Evolutionary conservation across 495 filamentous ascomycete genomes (phyloP).

Genomic region (Trichoderma virens): DNA sequence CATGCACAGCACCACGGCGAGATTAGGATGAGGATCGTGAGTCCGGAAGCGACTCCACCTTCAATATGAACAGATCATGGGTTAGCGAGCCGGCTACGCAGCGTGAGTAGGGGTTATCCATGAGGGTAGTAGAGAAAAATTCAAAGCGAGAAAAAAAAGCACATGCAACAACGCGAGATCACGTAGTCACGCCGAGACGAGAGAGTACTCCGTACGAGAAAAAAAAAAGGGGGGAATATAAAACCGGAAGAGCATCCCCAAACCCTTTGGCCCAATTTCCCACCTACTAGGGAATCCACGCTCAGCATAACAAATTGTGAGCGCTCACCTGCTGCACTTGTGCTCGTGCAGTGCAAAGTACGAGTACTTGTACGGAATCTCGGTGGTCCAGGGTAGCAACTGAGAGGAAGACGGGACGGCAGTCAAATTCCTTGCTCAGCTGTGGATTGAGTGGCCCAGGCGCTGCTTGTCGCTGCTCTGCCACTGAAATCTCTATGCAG

Average conservation of each 20-base stretch:
- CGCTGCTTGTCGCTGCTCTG: neutral
- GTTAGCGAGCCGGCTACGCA: neutral
- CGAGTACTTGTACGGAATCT: no score
- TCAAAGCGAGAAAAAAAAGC: neutral
- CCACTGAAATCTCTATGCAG: neutral
- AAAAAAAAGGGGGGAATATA: constrained; percentile 4
- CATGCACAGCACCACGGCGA: constrained; percentile 8
- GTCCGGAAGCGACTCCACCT: constrained; percentile 1
- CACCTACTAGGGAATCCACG: neutral
- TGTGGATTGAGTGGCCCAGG: neutral
- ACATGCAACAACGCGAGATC: neutral
- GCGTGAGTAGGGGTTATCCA: neutral
- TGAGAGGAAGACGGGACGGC: no score
- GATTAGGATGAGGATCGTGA: constrained; percentile 8
- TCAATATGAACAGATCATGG: neutral
- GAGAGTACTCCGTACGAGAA: neutral
- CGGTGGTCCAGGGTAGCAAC: no score
- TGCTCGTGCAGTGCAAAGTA: no score
- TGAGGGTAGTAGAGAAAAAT: neutral
- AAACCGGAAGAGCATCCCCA: neutral
- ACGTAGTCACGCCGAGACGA: neutral
- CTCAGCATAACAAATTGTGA: no score
- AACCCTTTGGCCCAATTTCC: neutral
- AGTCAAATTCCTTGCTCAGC: no score
- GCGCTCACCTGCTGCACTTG: no score